Base-by-base conservation (phyloP, 176 grass and related monocot genomes). In the Ananas comosus region DNA sequence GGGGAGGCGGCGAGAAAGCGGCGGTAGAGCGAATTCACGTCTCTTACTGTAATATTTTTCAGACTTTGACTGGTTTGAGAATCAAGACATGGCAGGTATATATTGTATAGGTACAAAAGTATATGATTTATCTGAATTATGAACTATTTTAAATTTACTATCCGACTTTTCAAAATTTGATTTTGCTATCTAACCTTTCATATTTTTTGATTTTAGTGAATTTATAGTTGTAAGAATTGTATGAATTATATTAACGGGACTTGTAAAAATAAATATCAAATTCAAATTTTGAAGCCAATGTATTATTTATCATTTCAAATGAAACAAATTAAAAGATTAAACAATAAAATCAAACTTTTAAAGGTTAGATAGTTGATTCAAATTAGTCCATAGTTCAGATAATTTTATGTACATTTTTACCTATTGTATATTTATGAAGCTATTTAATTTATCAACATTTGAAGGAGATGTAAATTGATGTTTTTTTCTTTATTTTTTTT, bases 11-110 rank as follows among this genome's bases (percentile, higher is more conserved):
- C 22, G 19, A 10, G 2, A 10, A 12, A 9, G 74, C 69, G 3
- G 0, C 17, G 4, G 88, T 89, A n/a, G 85, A 84, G 71, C 64
- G 50, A 29, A 64, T 96, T 51, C 47, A 11, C n/a, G 71, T 91
- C 17, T 71, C 80, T 8, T 14, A 91, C 18, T 91, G 79, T 51
- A 79, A 3, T 14, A 79, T 66, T 5, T 12, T 51, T 16, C 10
- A 75, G 9, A 10, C 63, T 7, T 17, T 53, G 21, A 66, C 63
- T 9, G 73, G 73, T 11, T 48, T 33, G 8, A 65, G 73, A 10
- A 75, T 75, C 73, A 75, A 75, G 73, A 75, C 73, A 47, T 75
- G 73, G 73, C 61, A 64, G 72, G 72, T 74, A 74, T 28, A 54
- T 56, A 56, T 10, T n/a, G 16, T 56, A 13, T 56, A n/a, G 5